Conservation (phyloP, 1,139 yeast genomes). For the Pneumocystis canis region DNA sequence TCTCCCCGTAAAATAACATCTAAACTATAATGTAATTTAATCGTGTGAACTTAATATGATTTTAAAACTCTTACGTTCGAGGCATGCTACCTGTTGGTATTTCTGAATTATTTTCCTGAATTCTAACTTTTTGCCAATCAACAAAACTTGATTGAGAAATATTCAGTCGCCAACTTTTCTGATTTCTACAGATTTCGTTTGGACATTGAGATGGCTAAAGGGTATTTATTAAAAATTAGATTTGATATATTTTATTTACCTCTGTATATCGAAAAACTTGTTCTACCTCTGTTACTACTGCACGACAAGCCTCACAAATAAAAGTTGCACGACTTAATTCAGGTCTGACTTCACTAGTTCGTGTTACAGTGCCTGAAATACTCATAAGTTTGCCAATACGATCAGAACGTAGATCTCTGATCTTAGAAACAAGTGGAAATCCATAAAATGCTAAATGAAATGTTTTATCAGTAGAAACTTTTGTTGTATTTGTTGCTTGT, state of each 20-base stretch:
- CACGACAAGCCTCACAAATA: conserved; percentile 78
- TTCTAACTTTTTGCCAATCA: conserved; percentile 95
- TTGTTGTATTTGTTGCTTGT: conserved; percentile 15
- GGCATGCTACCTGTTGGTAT: conserved; percentile 99
- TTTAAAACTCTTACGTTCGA: conserved; percentile 36
- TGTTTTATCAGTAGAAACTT: conserved; percentile 43
- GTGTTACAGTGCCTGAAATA: conserved; percentile 87
- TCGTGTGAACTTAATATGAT: neutral
- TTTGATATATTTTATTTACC: neutral
- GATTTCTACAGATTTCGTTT: conserved; percentile 75
- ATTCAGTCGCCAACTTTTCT: conserved; percentile 70
- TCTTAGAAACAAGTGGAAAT: conserved; percentile 66
- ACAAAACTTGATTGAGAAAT: conserved; percentile 73
- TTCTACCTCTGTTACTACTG: conserved; percentile 77
- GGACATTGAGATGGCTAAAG: conserved; percentile 67
- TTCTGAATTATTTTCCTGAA: conserved; percentile 89
- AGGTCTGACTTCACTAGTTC: conserved; percentile 95
- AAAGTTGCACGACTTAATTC: conserved; percentile 79
- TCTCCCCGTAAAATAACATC: conserved; percentile 91
- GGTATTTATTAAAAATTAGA: neutral
- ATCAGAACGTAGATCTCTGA: conserved; percentile 81
- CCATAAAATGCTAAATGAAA: conserved; percentile 86
- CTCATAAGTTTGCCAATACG: conserved; percentile 74
- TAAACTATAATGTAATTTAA: conserved; percentile 22
- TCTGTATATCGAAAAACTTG: conserved; percentile 90